Evolutionary conservation across 1,139 yeast species (phyloP).

Genomic region (Yamadazyma blattariae): DNA sequence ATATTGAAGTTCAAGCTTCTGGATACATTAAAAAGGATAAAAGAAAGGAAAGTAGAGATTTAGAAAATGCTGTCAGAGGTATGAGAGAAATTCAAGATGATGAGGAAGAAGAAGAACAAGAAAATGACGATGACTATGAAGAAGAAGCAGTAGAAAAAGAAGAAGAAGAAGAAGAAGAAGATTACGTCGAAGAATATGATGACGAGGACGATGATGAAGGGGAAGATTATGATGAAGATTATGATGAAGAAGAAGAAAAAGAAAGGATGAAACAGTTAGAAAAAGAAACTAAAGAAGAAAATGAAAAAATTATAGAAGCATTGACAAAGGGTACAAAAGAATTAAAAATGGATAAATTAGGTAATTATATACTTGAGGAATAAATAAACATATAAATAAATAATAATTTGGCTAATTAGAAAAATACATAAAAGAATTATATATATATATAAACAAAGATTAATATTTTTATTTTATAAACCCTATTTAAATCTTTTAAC

Average conservation of each 20-base stretch:
- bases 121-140: conserved; percentile 26
- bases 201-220: conserved; percentile 38
- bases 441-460: conserved; percentile 3
- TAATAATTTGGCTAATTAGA: background rate
- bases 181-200: conserved; percentile 37
- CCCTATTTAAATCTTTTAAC: conserved; percentile 49
- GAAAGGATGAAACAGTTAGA: conserved; percentile 28
- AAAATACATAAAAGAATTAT: background rate
- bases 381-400: conserved; percentile 7
- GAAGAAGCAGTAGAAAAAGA: conserved; percentile 34
- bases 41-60: conserved; percentile 49
- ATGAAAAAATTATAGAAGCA: conserved; percentile 71
- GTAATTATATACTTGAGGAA: conserved; percentile 71
- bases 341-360: conserved; percentile 75
- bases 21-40: conserved; percentile 77
- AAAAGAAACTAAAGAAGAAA: conserved; percentile 49
- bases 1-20: conserved; percentile 83
- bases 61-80: conserved; percentile 69
- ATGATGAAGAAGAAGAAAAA: conserved; percentile 36
- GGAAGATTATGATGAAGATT: conserved; percentile 26
- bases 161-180: conserved; percentile 27
- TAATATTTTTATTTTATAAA: conserved; percentile 2
- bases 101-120: conserved; percentile 25
- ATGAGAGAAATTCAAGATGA: conserved; percentile 49
- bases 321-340: conserved; percentile 57